A percentile compares a stretch with the other conserved stretches of the same genome.
Conservation (phyloP, 2,329 filamentous ascomycete species). For the Alternaria brassicicola region DNA sequence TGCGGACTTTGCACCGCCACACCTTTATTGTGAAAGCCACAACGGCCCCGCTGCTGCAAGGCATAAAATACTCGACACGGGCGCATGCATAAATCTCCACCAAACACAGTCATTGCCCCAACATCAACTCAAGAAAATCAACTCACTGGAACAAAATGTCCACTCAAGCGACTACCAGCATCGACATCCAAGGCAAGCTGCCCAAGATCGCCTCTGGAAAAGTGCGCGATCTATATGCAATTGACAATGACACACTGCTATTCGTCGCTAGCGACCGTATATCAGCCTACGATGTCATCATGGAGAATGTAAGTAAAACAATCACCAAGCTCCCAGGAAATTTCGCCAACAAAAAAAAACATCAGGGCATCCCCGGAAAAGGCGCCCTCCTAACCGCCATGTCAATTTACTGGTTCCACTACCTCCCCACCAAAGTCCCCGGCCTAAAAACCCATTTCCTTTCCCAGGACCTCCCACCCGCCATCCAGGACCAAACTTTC, state of each 20-base stretch:
- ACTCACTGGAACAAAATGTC: slow-evolving; percentile 30
- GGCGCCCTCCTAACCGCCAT: slow-evolving; percentile 71
- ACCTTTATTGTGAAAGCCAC: slow-evolving; percentile 6
- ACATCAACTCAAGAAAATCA: slow-evolving; percentile 1
- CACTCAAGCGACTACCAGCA: slow-evolving; percentile 33
- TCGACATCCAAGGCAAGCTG: slow-evolving; percentile 47
- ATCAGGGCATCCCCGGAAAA: slow-evolving; percentile 70
- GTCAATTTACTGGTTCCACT: slow-evolving; percentile 69
- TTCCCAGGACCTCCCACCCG: slow-evolving; percentile 60
- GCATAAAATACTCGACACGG: slow-evolving; percentile 27
- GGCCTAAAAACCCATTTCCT: slow-evolving; percentile 68
- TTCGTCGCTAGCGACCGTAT: slow-evolving; percentile 90
- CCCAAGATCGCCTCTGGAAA: slow-evolving; percentile 67
- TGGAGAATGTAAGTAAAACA: slow-evolving; percentile 69
- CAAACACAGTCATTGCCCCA: slow-evolving; percentile 12
- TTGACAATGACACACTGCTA: slow-evolving; percentile 73
- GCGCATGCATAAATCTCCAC: slow-evolving; percentile 13
- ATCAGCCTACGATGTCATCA: slow-evolving; percentile 92
- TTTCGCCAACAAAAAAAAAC: not conserved
- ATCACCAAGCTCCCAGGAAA: not conserved
- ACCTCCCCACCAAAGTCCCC: slow-evolving; percentile 63
- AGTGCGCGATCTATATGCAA: slow-evolving; percentile 79
- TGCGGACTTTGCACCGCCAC: not conserved
- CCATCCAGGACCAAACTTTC: slow-evolving; percentile 51
- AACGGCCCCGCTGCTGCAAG: slow-evolving; percentile 20